A percentile compares a stretch with the other conserved stretches of the same genome.
Conservation (phyloP, 176 grass and related monocot species). For the Phyllostachys edulis region DNA sequence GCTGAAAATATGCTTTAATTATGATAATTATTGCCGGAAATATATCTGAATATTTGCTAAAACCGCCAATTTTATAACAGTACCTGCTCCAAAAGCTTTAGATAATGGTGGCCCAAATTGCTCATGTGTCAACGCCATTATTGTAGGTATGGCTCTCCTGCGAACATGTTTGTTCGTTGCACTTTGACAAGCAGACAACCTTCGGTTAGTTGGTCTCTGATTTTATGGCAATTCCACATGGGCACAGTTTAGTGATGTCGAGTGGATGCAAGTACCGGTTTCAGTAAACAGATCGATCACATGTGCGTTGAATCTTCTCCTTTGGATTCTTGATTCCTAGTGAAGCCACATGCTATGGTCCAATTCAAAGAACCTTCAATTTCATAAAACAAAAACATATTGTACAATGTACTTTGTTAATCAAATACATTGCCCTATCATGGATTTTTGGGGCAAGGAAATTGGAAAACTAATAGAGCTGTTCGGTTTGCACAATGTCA, state of each 20-base stretch:
- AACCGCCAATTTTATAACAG: too few species aligned
- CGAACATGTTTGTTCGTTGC: constrained; percentile 4
- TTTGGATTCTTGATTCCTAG: background rate
- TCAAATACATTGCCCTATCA: background rate
- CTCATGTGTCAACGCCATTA: background rate
- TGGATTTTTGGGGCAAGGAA: background rate
- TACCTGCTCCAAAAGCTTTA: too few species aligned
- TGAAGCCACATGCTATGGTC: background rate
- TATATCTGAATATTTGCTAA: too few species aligned
- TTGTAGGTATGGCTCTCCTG: background rate
- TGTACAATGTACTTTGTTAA: background rate
- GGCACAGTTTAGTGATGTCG: background rate
- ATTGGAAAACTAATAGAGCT: background rate
- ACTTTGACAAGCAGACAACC: constrained; percentile 8
- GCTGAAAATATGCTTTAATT: too few species aligned
- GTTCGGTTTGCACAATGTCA: background rate
- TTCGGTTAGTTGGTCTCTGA: background rate
- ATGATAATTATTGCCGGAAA: too few species aligned
- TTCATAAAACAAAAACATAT: background rate
- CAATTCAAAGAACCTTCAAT: background rate
- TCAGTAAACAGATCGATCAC: background rate
- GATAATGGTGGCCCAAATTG: background rate
- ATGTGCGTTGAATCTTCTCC: background rate
- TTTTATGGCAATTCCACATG: constrained; percentile 12
- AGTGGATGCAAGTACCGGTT: background rate